Evolutionary conservation across 192 early-diverging fungal genomes (phyloP), one percentile per base, ranked within the genome.

Genomic region (Backusella westeae): DNA sequence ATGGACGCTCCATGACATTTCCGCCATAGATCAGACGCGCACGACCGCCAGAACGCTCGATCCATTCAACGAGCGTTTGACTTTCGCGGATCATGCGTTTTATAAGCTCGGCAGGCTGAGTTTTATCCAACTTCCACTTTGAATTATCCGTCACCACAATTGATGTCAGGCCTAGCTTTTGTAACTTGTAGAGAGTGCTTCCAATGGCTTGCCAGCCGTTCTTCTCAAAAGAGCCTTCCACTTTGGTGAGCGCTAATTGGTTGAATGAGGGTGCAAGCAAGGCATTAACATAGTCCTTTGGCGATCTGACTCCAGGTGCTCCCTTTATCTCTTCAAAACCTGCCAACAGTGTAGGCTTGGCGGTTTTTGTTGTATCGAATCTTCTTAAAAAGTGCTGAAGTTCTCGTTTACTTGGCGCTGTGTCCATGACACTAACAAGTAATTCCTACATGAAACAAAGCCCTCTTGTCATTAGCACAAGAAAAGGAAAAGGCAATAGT

Each of bases 21-120:
- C 86, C 90, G 56, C 87, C 90, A 77, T 91, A 91, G 10, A 96
- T 78, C 0, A 92, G 87, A 52, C 90, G 84, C 5, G 93, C 91
- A 6, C 86, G 78, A 29, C 94, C 96, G 26, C 93, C 93, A 41
- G 87, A 87, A 8, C 76, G 78, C 72, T 96, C 94, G 52, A 97
- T 91, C 6, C 88, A 87, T 46, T 96, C 91, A 0, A 89, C 87
- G 4, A 94, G 59, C 6, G 86, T 83, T 74, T 84, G 79, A 71
- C 82, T 81, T 32, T 91, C 88, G 7, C 84, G 80, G n/a, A 90
- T 81, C 81, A 90, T 85, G 67, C 77, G 71, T 15, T 73, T 36
- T 34, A 69, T 76, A 1, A 79, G 74, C 49, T 86, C 77, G 78
- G 44, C 66, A 59, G 75, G 53, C 23, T 68, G 69, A 68, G 71